A percentile compares a stretch with the other conserved stretches of the same genome.
Evolutionary conservation across 768 basidiomycete species (phyloP).

Genomic region (Leccinum truebloodii): DNA sequence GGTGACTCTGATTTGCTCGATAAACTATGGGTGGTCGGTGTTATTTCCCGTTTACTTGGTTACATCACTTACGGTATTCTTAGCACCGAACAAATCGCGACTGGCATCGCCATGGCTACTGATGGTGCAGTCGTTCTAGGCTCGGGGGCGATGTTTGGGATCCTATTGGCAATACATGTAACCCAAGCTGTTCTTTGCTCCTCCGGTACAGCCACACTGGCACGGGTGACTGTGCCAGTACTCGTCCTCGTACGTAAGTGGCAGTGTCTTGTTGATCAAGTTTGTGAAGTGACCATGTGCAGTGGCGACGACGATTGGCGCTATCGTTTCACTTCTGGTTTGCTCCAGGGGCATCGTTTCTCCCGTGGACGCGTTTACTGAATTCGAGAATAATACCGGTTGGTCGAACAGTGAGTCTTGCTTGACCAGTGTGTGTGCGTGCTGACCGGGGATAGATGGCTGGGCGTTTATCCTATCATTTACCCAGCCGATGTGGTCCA

Average conservation of each 20-base stretch:
- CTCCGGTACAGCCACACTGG: constrained; percentile 19
- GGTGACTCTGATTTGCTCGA: constrained; percentile 25
- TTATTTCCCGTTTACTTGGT: background rate
- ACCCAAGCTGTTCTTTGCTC: constrained; percentile 21
- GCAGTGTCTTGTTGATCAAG: background rate
- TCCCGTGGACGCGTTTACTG: constrained; percentile 21
- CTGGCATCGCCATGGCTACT: constrained; percentile 21
- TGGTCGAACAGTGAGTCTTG: constrained; percentile 19
- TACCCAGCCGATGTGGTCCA: constrained; percentile 27
- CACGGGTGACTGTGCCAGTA: constrained; percentile 18
- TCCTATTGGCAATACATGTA: constrained; percentile 20
- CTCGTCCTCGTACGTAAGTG: constrained; percentile 15
- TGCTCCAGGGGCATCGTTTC: constrained; percentile 20
- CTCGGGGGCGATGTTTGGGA: constrained; percentile 22
- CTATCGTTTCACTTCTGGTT: constrained; percentile 3
- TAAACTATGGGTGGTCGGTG: constrained; percentile 21
- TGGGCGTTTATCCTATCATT: constrained; percentile 30
- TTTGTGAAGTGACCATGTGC: background rate
- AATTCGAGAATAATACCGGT: constrained; percentile 30
- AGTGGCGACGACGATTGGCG: constrained; percentile 22
- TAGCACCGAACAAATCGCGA: constrained; percentile 21
- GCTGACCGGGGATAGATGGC: constrained; percentile 14
- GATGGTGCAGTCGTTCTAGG: constrained; percentile 16
- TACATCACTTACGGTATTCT: background rate
- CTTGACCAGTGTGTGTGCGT: background rate